Conservation (phyloP, 1,139 yeast genomes). For the Yamadazyma dendronema region DNA sequence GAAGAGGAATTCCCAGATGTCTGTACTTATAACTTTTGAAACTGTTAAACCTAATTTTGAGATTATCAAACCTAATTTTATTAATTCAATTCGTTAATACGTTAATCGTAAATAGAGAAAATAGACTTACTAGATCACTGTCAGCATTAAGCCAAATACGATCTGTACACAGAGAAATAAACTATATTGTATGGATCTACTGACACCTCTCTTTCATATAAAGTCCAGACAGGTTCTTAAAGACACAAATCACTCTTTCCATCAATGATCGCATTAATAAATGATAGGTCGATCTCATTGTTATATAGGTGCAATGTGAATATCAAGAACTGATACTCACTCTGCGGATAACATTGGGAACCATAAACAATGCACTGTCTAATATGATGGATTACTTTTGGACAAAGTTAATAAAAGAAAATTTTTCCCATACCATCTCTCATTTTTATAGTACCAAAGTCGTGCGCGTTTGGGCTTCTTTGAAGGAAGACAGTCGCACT, state of each 20-base stretch:
- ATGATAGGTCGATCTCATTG: slow-evolving; percentile 20
- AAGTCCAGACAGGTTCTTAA: slow-evolving; percentile 54
- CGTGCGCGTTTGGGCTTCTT: slow-evolving; percentile 2
- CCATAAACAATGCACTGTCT: slow-evolving; percentile 49
- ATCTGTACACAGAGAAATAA: too few species aligned
- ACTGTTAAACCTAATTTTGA: too few species aligned
- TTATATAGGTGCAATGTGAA: slow-evolving; percentile 11
- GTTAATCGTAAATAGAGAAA: not conserved
- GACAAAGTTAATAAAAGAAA: slow-evolving; percentile 43
- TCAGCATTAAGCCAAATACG: too few species aligned
- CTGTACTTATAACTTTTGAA: slow-evolving; percentile 23
- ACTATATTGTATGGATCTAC: slow-evolving; percentile 48
- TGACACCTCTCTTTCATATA: slow-evolving; percentile 55
- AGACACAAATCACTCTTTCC: slow-evolving; percentile 45
- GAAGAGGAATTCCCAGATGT: slow-evolving; percentile 50
- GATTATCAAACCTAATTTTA: not conserved
- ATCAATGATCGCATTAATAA: slow-evolving; percentile 45
- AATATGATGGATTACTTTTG: slow-evolving; percentile 52
- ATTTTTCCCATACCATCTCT: slow-evolving; percentile 7
- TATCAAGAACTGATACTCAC: slow-evolving; percentile 21
- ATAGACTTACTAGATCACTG: not conserved
- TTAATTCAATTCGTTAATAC: not conserved
- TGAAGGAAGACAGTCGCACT: slow-evolving; percentile 3
- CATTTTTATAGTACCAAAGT: slow-evolving; percentile 5
- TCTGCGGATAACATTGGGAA: slow-evolving; percentile 16